Evolutionary conservation across 192 early-diverging fungal species (phyloP).

Genomic region (Coemansia sp.): DNA sequence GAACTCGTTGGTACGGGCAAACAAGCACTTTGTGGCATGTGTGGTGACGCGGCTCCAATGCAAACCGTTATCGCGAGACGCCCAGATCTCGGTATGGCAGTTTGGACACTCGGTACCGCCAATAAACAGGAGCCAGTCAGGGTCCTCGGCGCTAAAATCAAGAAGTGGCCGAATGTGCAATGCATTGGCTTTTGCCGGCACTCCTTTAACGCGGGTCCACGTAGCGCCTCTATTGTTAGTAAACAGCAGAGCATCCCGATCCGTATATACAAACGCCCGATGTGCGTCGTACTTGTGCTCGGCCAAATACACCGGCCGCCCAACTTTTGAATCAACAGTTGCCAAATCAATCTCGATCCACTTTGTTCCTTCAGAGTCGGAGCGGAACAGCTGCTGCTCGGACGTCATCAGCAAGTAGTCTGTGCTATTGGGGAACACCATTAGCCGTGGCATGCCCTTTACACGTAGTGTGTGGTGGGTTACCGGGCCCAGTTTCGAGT

Average conservation of each 20-base stretch:
- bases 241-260: conserved; percentile 49
- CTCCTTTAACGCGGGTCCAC: conserved; percentile 51
- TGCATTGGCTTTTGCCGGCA: conserved; percentile 62
- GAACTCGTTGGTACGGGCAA: conserved; percentile 66
- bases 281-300: conserved; percentile 69
- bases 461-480: conserved; percentile 41
- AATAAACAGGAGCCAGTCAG: conserved; percentile 86
- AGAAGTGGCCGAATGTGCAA: conserved; percentile 66
- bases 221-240: conserved; percentile 62
- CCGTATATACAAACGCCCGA: conserved; percentile 67
- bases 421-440: conserved; percentile 70
- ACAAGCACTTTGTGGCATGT: conserved; percentile 84
- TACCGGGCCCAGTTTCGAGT: conserved; percentile 8
- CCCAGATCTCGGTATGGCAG: conserved; percentile 73
- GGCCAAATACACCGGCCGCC: conserved; percentile 56
- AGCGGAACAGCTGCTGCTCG: conserved; percentile 64
- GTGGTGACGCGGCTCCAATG: conserved; percentile 76
- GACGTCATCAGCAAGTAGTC: conserved; percentile 61
- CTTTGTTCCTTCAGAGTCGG: conserved; percentile 70
- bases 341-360: conserved; percentile 61
- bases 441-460: conserved; percentile 56
- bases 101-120: conserved; percentile 57
- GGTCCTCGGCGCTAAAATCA: conserved; percentile 85
- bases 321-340: conserved; percentile 5
- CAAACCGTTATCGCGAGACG: conserved; percentile 69